Base-by-base conservation (phyloP, 2,329 filamentous ascomycete species). In the Coniochaeta sp. region DNA sequence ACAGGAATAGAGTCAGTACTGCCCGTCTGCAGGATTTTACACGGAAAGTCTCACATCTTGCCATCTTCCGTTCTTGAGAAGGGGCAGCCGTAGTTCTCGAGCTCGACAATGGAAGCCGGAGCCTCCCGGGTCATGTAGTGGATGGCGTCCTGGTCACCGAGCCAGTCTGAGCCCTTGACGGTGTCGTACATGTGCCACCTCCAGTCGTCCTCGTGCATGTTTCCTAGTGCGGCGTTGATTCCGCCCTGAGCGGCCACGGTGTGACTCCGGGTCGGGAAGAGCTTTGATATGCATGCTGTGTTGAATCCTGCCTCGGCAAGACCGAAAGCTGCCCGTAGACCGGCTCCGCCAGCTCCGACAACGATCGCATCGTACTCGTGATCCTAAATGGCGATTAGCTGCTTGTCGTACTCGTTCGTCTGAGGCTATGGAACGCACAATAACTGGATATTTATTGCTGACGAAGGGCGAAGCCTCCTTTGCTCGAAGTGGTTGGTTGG, bases 141-240 rank as follows among this genome's bases (percentile, higher is more conserved):
- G 73, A 97, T 97, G 66, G 93, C 93, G 74, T 97, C 93, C 78
- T 97, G 93, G 77, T 97, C 93, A 76, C 93, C 93, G 58, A 97
- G 86, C 93, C 93, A 97, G 81, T 97, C 93, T 66, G 91, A 96
- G 66, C 93, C 93, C 83, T 97, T 97, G 74, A 97, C 93, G 50
- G 93, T 97, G 76, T 97, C 93, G 82, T 97, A 97, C 93, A 97
- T 97, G 80, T 97, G 93, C 93, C 93, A 97, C 82, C 92, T 88
- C 93, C 93, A 97, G 80, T 97, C 92, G 72, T 97, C 93, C 81
- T 93, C 86, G 83, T 96, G 92, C 93, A 97, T 97, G 81, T 96
- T 96, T 72, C 90, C 90, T 60, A 95, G 82, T 58, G 90, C 90
- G 60, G 90, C 90, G 75, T 95, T 95, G 81, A 95, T 93, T 71